These are phyloP conservation scores for Sinapis alba DNA, from an alignment of 441 rosid species.

Conservation along the genomic window DNA sequence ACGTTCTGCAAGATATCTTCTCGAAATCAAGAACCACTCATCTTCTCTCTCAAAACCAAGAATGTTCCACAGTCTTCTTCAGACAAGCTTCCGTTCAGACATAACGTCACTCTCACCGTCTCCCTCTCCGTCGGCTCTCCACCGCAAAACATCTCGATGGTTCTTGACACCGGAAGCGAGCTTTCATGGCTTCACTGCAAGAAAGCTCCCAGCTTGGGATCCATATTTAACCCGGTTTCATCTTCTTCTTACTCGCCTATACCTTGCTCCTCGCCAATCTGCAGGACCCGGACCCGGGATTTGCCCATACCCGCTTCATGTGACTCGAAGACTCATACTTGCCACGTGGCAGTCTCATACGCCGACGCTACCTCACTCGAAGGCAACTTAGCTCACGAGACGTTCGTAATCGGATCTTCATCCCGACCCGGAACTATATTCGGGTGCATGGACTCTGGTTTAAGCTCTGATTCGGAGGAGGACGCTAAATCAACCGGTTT, in stretches of 20 bases:
- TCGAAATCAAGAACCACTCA: constrained; percentile 37
- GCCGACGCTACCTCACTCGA: constrained; percentile 61
- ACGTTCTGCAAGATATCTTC: constrained; percentile 32
- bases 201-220: constrained; percentile 38
- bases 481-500: constrained; percentile 70
- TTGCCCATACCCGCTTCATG: constrained; percentile 54
- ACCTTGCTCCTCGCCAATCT: constrained; percentile 52
- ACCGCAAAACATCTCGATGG: constrained; percentile 59
- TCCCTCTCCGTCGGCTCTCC: constrained; percentile 54
- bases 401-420: constrained; percentile 44
- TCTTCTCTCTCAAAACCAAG: constrained; percentile 55
- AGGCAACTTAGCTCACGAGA: constrained; percentile 57
- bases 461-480: constrained; percentile 57
- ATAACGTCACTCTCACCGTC: constrained; percentile 71
- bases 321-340: constrained; percentile 44
- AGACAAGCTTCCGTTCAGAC: constrained; percentile 65
- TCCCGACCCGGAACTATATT: constrained; percentile 39
- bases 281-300: constrained; percentile 53
- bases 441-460: too few relatives aligned
- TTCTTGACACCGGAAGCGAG: constrained; percentile 73
- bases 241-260: constrained; percentile 50
- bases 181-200: constrained; percentile 71
- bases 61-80: constrained; percentile 35
- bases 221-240: constrained; percentile 45
- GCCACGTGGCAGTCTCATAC: constrained; percentile 56